Conservation (phyloP, 345 rosid genomes). For the Physaria fendleri region DNA sequence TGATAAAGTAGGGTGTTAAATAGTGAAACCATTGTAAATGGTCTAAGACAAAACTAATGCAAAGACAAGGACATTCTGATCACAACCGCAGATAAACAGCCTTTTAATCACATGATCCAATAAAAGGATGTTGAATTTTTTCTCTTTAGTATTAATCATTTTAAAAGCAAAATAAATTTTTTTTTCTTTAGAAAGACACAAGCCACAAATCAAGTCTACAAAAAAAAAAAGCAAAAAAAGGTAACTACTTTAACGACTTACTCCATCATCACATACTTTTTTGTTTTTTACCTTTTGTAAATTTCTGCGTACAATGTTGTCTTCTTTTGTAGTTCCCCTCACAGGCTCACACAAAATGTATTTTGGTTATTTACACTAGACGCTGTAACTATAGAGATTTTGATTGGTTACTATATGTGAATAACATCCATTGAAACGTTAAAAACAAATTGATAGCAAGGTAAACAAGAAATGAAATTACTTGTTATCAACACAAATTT, state of each 20-base stretch:
- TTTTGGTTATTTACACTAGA: neutral
- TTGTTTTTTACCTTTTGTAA: too few relatives aligned
- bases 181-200: neutral
- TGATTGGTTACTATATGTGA: neutral
- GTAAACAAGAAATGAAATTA: neutral
- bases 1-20: too few relatives aligned
- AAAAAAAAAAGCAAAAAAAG: neutral
- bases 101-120: too few relatives aligned
- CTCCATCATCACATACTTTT: too few relatives aligned
- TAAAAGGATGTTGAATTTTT: too few relatives aligned
- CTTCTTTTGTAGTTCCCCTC: neutral
- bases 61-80: too few relatives aligned
- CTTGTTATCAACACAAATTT: neutral
- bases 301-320: neutral
- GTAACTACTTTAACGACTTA: neutral
- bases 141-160: too few relatives aligned
- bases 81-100: too few relatives aligned
- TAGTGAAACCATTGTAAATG: too few relatives aligned
- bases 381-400: neutral
- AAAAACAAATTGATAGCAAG: neutral
- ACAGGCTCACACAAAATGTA: too few relatives aligned
- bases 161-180: too few relatives aligned
- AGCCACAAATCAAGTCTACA: neutral
- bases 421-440: neutral
- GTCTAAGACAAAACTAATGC: too few relatives aligned